A percentile compares a stretch with the other conserved stretches of the same genome.
Conservation (phyloP, 75 land plant species). For the Selaginella tamariscina region DNA sequence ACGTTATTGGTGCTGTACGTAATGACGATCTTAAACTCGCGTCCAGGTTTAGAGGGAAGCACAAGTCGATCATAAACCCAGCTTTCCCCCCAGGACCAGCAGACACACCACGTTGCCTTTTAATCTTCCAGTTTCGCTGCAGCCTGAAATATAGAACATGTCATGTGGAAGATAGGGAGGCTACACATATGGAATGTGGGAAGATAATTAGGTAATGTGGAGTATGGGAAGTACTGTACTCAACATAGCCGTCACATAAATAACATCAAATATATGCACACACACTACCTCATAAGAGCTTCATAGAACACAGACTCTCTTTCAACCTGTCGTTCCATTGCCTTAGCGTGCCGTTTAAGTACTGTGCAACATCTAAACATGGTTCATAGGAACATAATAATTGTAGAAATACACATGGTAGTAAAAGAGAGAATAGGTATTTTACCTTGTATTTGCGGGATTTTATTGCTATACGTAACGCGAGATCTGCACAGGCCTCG, state of each 20-base stretch:
- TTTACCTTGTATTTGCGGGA: slow-evolving; percentile 64
- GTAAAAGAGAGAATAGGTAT: too few relatives aligned
- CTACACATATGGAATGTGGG: too few relatives aligned
- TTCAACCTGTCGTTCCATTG: slow-evolving; percentile 77
- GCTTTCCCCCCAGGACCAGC: slow-evolving; percentile 67
- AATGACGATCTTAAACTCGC: slow-evolving; percentile 19
- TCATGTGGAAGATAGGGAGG: neutral
- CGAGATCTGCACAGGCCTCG: slow-evolving; percentile 64
- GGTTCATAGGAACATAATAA: neutral
- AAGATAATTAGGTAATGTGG: too few relatives aligned
- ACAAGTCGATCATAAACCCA: slow-evolving; percentile 72
- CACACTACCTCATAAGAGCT: slow-evolving; percentile 69
- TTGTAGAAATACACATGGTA: too few relatives aligned
- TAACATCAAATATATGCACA: neutral
- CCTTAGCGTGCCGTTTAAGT: slow-evolving; percentile 72
- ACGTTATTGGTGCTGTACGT: slow-evolving; percentile 35
- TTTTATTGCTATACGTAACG: slow-evolving; percentile 73
- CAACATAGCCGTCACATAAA: neutral
- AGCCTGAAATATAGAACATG: slow-evolving; percentile 34
- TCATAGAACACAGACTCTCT: slow-evolving; percentile 90
- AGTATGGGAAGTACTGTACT: neutral
- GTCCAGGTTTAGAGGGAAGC: slow-evolving; percentile 42
- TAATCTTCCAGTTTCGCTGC: slow-evolving; percentile 98
- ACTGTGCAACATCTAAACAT: neutral
- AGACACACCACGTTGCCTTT: slow-evolving; percentile 62